Evolutionary conservation across 2,329 filamentous ascomycete species (phyloP).

Genomic region (Akanthomyces uredinophilus): DNA sequence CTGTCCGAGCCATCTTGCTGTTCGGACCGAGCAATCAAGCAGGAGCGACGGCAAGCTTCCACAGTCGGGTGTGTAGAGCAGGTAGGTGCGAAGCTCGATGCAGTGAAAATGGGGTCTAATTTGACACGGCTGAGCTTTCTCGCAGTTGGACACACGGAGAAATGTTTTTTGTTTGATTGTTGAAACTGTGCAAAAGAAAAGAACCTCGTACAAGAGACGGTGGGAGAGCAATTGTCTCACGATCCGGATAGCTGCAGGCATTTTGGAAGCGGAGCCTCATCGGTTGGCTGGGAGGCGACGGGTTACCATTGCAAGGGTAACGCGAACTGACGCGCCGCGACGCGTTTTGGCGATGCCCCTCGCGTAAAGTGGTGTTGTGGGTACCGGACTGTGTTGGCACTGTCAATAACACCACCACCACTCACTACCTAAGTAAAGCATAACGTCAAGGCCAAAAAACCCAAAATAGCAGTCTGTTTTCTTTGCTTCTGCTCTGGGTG

Average conservation of each 20-base stretch:
- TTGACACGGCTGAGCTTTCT: neutral
- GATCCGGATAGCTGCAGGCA: neutral
- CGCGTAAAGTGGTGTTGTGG: slow-evolving; percentile 5
- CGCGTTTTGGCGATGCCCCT: slow-evolving; percentile 1
- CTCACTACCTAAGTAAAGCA: neutral
- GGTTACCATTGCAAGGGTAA: neutral
- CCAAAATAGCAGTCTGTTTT: neutral
- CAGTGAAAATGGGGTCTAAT: neutral
- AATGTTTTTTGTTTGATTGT: neutral
- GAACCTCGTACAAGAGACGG: neutral
- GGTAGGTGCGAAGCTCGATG: neutral
- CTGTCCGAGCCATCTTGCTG: slow-evolving; percentile 23
- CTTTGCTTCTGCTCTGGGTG: neutral
- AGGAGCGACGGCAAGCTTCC: neutral
- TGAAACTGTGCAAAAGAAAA: neutral
- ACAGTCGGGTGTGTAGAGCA: neutral
- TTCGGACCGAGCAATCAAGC: neutral
- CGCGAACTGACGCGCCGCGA: slow-evolving; percentile 2
- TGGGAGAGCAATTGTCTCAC: slow-evolving; percentile 2
- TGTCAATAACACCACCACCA: too few relatives aligned
- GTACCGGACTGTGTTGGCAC: neutral
- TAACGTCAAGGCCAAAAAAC: neutral
- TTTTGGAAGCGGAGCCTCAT: slow-evolving; percentile 9
- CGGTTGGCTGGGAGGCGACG: slow-evolving; percentile 13
- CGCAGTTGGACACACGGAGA: neutral